Conservation (phyloP, 2,329 filamentous ascomycete species). For the Pseudogymnoascus verrucosus region DNA sequence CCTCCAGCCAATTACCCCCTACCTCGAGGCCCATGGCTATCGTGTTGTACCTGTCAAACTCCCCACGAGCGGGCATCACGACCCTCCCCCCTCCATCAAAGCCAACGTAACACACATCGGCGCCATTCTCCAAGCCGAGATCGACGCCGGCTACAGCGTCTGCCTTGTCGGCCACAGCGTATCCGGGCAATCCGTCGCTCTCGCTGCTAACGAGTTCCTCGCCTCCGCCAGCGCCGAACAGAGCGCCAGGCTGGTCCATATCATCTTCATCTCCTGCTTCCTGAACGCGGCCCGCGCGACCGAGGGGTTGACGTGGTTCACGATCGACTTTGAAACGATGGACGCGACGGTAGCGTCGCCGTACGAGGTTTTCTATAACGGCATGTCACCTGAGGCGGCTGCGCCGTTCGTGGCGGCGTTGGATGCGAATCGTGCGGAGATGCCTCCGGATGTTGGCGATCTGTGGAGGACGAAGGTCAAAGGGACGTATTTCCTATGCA, state of each 20-base stretch:
- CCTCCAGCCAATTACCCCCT: neutral
- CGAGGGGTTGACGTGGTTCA: neutral
- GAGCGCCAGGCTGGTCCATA: neutral
- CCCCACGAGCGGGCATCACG: neutral
- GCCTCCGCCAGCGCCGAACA: constrained; percentile 4
- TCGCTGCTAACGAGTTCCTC: constrained; percentile 2
- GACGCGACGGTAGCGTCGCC: neutral
- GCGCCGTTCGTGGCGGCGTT: constrained; percentile 3
- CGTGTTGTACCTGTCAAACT: constrained; percentile 4
- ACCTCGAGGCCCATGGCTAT: neutral
- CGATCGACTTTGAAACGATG: constrained; percentile 7
- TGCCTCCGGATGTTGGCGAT: neutral
- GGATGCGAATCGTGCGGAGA: neutral
- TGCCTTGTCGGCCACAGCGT: constrained; percentile 4
- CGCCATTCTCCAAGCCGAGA: constrained; percentile 1
- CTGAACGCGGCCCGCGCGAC: neutral
- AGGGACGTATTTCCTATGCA: constrained; percentile 6
- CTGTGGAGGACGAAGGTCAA: constrained; percentile 2
- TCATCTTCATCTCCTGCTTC: constrained; percentile 5
- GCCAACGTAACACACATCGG: constrained; percentile 3
- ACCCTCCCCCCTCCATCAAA: constrained; percentile 2
- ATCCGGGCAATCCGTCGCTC: constrained; percentile 1
- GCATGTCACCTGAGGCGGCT: neutral
- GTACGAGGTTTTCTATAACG: neutral
- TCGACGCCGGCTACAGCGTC: neutral